Evolutionary conservation across 2,329 filamentous ascomycete species (phyloP), one percentile per base, ranked within the genome.

Genomic region (Fusarium continuum): DNA sequence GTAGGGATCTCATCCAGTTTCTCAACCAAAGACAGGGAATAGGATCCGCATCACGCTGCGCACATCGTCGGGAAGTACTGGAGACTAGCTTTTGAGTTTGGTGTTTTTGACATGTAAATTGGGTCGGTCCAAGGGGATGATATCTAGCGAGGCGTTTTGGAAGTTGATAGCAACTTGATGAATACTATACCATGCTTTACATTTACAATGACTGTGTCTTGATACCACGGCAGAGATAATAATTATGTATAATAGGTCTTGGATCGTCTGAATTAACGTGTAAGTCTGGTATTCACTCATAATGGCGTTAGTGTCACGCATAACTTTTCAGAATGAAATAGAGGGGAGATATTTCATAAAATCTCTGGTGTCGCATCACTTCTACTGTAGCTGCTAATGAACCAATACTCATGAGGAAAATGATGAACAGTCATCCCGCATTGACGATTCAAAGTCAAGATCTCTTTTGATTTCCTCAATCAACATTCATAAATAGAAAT

Each of bases 1-100:
- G 70, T 78, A 78, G 74, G 45, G 49, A 56, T 45, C 60, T 50
- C 63, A 59, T 51, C 40, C 55, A 55, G 61, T 31, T 34, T 26
- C 26, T 44, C 25, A 58, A 25, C 52, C 39, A 25, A 59, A 53
- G 26, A 23, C 23, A 38, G 40, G 39, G 47, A 61, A 61, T 22
- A 47, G 44, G 16, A 47, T 64, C 32, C 51, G 60, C 17, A 22
- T 64, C 6, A 46, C 8, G n/a, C 34, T 62, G 25, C 28, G 48
- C 8, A 26, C 23, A 28, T 61, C 50, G 2, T 31, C 31, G 22
- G 39, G 32, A 10, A 20, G 23, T 22, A 32, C 16, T 19, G 29
- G n/a, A 8, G 38, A 55, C 35, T 48, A 51, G 44, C 8, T 26
- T 11, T 38, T 48, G 14, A 28, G 10, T 29, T 43, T 35, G 34